Evolutionary conservation across 805 yeast genomes (phyloP).

Genomic region (Wickerhamiella spandovensis): DNA sequence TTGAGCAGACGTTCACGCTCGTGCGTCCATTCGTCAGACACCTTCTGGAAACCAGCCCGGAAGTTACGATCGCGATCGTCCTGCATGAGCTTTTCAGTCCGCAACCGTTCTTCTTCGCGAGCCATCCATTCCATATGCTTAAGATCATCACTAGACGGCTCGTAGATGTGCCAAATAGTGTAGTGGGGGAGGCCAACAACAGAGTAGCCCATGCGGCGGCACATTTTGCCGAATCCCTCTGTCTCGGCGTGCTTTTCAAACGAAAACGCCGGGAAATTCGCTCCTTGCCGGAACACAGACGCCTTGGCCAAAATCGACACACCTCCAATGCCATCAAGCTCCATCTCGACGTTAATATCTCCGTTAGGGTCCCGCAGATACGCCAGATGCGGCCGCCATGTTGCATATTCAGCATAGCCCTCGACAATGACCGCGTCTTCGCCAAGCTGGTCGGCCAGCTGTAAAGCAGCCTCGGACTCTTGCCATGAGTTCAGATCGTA

Average conservation of each 20-base stretch:
- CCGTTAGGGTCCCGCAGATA: slow-evolving; percentile 91
- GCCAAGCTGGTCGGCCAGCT: slow-evolving; percentile 39
- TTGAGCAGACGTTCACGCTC: slow-evolving; percentile 58
- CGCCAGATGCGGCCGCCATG: slow-evolving; percentile 96
- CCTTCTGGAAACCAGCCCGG: slow-evolving; percentile 68
- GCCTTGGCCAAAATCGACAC: slow-evolving; percentile 87
- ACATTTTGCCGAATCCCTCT: slow-evolving; percentile 89
- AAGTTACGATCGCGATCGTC: slow-evolving; percentile 34
- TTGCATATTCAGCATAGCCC: slow-evolving; percentile 93
- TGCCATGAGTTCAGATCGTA: slow-evolving; percentile 96
- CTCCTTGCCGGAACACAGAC: slow-evolving; percentile 69
- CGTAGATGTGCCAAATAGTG: slow-evolving; percentile 94
- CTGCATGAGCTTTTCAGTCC: slow-evolving; percentile 23
- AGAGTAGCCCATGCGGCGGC: slow-evolving; percentile 72
- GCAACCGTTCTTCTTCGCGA: slow-evolving; percentile 28
- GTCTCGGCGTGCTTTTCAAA: slow-evolving; percentile 96
- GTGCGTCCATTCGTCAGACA: slow-evolving; percentile 54
- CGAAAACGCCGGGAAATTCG: slow-evolving; percentile 93
- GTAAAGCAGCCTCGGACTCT: slow-evolving; percentile 61
- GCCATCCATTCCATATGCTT: slow-evolving; percentile 45
- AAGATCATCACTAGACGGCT: slow-evolving; percentile 88
- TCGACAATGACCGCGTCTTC: slow-evolving; percentile 96
- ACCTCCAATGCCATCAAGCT: slow-evolving; percentile 93
- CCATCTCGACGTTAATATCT: slow-evolving; percentile 85
- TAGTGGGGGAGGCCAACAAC: slow-evolving; percentile 93